Base-by-base conservation (phyloP, 768 basidiomycete species). In the Leccinum boreale region DNA sequence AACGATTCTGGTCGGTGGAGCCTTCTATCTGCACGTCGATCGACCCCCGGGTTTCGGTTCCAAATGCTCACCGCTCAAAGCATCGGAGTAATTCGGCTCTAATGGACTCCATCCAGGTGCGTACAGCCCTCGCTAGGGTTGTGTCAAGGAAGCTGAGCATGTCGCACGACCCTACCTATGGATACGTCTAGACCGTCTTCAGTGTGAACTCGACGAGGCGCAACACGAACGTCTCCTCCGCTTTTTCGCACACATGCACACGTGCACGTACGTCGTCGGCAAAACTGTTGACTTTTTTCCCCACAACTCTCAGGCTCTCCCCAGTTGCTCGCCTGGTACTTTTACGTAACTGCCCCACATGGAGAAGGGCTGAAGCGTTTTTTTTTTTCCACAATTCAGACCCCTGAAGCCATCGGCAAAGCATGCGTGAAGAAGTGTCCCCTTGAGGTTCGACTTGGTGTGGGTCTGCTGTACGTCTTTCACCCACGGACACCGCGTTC, bases 401-500 rank as follows among this genome's bases (percentile, higher is more conserved):
- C 33, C 53, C 58, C 47, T n/a, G 24, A 57, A 44, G 21, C 14
- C 42, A 33, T 26, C 42, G 42, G 42, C 39, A 17, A 21, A 33
- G 28, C 21, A 23, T 39, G 28, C 26, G 17, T 35, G 48, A 31
- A 24, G 39, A 55, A 5, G 35, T 56, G 10, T 15, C 11, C 11
- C 26, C 28, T 56, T 17, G 47, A 33, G 39, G 49, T 31, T 50
- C n/a, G 24, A 50, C 50, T 23, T 19, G n/a, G 33, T 17, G 61
- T 62, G 61, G 61, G 61, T 61, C 51, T 21, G 17, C 14, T 39
- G 53, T 50, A 62, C 60, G 53, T 52, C 45, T 56, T 60, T 4
- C 4, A 26, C 1, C 21, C 45, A 52, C 23, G 45, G 57, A 42
- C 11, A 12, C 17, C 35, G n/a, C 42, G 44, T 51, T 61, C 26